phyloP scores from a whole-genome alignment of 2,329 filamentous ascomycete genomes.

The Colletotrichum tofieldiae region DNA sequence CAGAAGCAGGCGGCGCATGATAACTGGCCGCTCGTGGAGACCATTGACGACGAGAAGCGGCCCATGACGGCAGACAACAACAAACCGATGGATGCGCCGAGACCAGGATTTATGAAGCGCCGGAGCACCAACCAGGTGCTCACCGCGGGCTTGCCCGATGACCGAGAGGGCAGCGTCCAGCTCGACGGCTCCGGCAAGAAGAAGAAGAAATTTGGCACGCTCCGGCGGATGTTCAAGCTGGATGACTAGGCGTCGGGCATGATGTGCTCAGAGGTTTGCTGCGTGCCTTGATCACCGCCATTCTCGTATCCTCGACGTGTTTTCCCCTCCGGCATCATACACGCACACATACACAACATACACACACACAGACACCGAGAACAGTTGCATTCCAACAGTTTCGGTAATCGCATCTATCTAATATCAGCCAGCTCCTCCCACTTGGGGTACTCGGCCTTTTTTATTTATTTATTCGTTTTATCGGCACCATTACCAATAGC shows the following conservation, averaged over 20 bases:
- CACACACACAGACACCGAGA: not conserved
- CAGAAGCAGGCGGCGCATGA: conserved; percentile 47
- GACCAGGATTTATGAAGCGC: conserved; percentile 54
- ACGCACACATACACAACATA: not conserved
- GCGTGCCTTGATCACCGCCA: not conserved
- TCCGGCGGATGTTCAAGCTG: conserved; percentile 76
- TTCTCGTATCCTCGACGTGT: not conserved
- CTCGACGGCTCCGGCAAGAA: conserved; percentile 49
- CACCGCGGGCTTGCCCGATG: not conserved
- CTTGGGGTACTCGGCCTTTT: not conserved
- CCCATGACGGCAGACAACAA: conserved; percentile 54
- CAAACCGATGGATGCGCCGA: conserved; percentile 34
- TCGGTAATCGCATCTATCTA: not conserved
- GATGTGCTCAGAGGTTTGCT: not conserved
- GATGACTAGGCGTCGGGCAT: conserved; percentile 56
- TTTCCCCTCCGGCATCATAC: not conserved
- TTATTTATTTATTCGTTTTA: conserved; percentile 1
- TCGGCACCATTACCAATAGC: not conserved
- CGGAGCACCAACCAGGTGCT: conserved; percentile 55
- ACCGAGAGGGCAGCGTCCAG: conserved; percentile 38
- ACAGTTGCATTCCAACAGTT: not conserved
- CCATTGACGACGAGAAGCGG: conserved; percentile 46
- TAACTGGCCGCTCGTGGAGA: conserved; percentile 65
- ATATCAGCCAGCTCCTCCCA: not conserved
- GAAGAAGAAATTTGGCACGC: conserved; percentile 78